phyloP scores from a whole-genome alignment of 768 basidiomycete species.

The Xerocomus spinulosus region DNA sequence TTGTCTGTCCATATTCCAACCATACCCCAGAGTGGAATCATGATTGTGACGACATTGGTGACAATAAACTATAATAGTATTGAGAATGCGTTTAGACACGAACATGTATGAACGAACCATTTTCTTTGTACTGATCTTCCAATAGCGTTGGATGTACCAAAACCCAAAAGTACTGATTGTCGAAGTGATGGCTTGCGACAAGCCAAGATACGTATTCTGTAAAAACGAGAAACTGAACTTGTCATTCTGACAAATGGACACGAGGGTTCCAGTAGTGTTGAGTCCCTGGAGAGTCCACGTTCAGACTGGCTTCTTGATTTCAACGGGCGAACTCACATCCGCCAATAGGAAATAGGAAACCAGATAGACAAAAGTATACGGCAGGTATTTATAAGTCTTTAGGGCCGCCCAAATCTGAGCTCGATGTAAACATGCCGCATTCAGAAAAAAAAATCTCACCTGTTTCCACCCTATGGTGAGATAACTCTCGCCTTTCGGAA shows the following conservation, averaged over 20 bases:
- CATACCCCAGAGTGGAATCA: constrained; percentile 86
- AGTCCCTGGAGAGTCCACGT: constrained; percentile 47
- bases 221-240: constrained; percentile 80
- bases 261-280: constrained; percentile 73
- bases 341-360: constrained; percentile 75
- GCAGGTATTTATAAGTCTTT: constrained; percentile 72
- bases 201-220: constrained; percentile 73
- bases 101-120: constrained; percentile 49
- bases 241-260: constrained; percentile 75
- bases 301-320: neutral
- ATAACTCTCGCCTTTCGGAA: constrained; percentile 75
- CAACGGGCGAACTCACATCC: constrained; percentile 44
- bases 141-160: constrained; percentile 79
- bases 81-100: neutral
- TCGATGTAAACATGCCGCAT: constrained; percentile 1
- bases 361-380: constrained; percentile 79
- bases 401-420: constrained; percentile 68
- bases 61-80: constrained; percentile 54
- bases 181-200: constrained; percentile 72
- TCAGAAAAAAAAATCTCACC: constrained; percentile 30
- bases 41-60: constrained; percentile 69
- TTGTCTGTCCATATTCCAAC: constrained; percentile 76
- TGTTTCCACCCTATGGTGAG: constrained; percentile 86
- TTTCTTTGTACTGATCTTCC: constrained; percentile 74
- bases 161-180: constrained; percentile 69